Conservation (phyloP, 345 rosid species). For the Eucalyptus regnans region DNA sequence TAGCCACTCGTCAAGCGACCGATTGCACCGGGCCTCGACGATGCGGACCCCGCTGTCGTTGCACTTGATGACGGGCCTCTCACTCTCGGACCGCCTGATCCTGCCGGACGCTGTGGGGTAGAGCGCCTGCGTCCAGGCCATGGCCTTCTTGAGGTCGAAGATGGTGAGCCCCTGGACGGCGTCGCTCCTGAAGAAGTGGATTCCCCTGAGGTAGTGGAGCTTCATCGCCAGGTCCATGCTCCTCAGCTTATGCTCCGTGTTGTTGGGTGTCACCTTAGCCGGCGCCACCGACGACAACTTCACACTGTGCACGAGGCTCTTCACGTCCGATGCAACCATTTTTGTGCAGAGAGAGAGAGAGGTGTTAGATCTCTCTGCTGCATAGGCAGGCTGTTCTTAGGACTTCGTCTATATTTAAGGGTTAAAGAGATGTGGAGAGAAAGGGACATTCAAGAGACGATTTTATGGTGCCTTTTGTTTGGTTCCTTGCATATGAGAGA, state of each 20-base stretch:
- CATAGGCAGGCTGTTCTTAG: background rate
- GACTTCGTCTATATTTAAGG: background rate
- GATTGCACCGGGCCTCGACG: slow-evolving; percentile 35
- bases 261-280: slow-evolving; percentile 20
- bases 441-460: too few species aligned
- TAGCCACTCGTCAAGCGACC: slow-evolving; percentile 49
- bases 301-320: slow-evolving; percentile 6
- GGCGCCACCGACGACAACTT: slow-evolving; percentile 62
- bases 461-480: too few species aligned
- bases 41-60: slow-evolving; percentile 70
- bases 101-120: slow-evolving; percentile 36
- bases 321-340: background rate
- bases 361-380: background rate
- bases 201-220: slow-evolving; percentile 56
- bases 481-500: too few species aligned
- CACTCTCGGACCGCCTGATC: slow-evolving; percentile 27
- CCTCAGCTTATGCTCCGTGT: slow-evolving; percentile 22
- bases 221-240: slow-evolving; percentile 63
- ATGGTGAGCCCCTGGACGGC: slow-evolving; percentile 21
- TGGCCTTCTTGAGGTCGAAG: slow-evolving; percentile 24
- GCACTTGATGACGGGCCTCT: slow-evolving; percentile 51
- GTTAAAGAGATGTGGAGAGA: too few species aligned
- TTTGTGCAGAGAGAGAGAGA: background rate
- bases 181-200: slow-evolving; percentile 40
- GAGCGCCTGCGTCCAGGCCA: slow-evolving; percentile 24